Conservation (phyloP, 108 stramenopile species). For the Cylindrotheca closterium region DNA sequence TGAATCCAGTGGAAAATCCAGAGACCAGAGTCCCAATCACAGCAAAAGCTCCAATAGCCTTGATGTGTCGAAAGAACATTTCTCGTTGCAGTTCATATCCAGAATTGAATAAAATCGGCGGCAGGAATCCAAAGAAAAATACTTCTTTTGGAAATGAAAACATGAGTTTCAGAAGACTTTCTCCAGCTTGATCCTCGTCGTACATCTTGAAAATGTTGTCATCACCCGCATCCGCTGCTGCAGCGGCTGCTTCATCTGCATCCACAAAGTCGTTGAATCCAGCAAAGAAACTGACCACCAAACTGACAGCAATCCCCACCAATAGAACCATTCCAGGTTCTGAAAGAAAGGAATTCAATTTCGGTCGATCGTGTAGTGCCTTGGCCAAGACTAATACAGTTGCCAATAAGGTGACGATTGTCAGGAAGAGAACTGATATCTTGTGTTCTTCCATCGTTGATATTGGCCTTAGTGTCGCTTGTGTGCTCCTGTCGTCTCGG, state of each 20-base stretch:
- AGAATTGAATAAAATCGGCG: conserved; percentile 82
- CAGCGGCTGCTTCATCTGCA: conserved; percentile 7
- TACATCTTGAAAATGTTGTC: too few species aligned
- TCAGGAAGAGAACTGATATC: conserved; percentile 24
- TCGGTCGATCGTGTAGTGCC: conserved; percentile 25
- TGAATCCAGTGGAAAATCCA: conserved; percentile 45
- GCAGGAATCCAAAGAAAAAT: conserved; percentile 79
- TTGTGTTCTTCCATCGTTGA: not conserved
- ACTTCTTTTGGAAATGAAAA: conserved; percentile 53
- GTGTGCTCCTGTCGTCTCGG: too few species aligned
- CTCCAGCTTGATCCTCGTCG: conserved; percentile 7
- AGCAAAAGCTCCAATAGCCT: conserved; percentile 61
- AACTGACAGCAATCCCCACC: conserved; percentile 52
- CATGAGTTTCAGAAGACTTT: conserved; percentile 22
- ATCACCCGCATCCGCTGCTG: conserved; percentile 4
- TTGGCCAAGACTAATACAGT: conserved; percentile 40
- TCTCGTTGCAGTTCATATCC: conserved; percentile 68
- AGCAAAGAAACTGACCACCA: conserved; percentile 23
- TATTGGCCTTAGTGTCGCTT: too few species aligned
- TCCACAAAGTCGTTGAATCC: conserved; percentile 1
- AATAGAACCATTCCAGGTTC: conserved; percentile 65
- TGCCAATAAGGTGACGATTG: conserved; percentile 42
- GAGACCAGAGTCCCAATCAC: conserved; percentile 66
- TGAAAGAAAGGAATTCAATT: conserved; percentile 44
- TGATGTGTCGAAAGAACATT: conserved; percentile 66